Conservation (phyloP, 1,139 yeast genomes). For the Blastobotrys petasosporus region DNA sequence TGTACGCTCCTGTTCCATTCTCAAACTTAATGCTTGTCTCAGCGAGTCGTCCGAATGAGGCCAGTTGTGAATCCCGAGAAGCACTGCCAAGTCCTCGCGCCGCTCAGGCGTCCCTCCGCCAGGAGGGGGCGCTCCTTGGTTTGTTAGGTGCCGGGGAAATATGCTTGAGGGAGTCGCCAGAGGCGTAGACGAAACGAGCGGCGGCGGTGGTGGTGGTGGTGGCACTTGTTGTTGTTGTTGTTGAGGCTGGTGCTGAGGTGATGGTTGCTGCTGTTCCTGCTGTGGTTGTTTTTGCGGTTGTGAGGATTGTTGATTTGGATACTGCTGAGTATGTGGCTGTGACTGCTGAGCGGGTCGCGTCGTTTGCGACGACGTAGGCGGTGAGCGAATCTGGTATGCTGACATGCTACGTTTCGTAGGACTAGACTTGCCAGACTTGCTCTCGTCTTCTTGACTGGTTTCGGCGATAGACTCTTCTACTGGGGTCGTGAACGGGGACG, state of each 20-base stretch:
- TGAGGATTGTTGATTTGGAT: conserved; percentile 2
- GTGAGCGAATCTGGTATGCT: conserved; percentile 1
- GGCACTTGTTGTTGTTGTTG: conserved; percentile 3
- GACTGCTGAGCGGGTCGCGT: neutral
- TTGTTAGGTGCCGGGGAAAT: neutral
- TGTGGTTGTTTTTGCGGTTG: conserved; percentile 4
- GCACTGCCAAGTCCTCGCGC: conserved; percentile 5
- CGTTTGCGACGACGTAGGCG: conserved; percentile 1
- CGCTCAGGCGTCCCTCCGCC: neutral
- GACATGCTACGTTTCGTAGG: conserved; percentile 9
- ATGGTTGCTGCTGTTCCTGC: conserved; percentile 6
- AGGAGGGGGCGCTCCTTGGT: neutral
- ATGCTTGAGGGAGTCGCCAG: neutral
- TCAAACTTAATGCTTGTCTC: conserved; percentile 55
- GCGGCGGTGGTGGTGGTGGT: conserved; percentile 6
- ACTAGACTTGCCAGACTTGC: neutral
- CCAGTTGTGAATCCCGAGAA: conserved; percentile 44
- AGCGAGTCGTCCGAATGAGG: conserved; percentile 60
- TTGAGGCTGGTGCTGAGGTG: neutral
- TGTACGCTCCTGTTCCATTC: conserved; percentile 75
- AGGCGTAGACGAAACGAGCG: neutral
- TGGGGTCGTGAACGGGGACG: neutral
- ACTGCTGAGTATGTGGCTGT: neutral
- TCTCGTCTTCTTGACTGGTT: neutral
- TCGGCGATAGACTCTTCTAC: neutral